phyloP scores from a whole-genome alignment of 2,329 filamentous ascomycete genomes.

The Hortaea sp. region DNA sequence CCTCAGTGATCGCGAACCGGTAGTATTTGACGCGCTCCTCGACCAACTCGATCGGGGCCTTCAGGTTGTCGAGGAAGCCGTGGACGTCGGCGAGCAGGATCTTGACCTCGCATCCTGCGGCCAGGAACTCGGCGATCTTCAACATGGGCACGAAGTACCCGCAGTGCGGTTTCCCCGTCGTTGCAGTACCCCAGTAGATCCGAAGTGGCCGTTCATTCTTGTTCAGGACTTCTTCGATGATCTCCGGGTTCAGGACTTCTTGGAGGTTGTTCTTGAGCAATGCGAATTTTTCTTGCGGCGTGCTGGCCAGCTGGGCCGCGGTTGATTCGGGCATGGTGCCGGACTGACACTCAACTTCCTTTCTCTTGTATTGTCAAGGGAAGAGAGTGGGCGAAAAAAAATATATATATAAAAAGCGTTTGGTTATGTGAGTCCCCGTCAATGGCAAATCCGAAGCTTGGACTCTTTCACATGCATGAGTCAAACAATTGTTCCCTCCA shows the following conservation, averaged over 20 bases:
- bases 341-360: not conserved
- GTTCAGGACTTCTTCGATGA: conserved; percentile 62
- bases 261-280: conserved; percentile 67
- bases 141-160: conserved; percentile 83
- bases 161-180: conserved; percentile 78
- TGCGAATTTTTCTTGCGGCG: conserved; percentile 51
- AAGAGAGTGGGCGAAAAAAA: too few species aligned
- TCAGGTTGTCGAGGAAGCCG: conserved; percentile 52
- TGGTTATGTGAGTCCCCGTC: too few species aligned
- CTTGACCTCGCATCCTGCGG: conserved; percentile 63
- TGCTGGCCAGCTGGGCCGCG: conserved; percentile 9
- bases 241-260: conserved; percentile 75
- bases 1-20: conserved; percentile 59
- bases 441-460: too few species aligned
- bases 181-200: conserved; percentile 83
- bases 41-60: conserved; percentile 76
- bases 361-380: too few species aligned
- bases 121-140: conserved; percentile 81
- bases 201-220: conserved; percentile 61
- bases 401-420: too few species aligned
- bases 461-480: not conserved
- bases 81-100: conserved; percentile 40
- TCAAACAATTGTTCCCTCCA: not conserved
- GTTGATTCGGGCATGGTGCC: not conserved
- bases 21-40: conserved; percentile 78